phyloP scores from a whole-genome alignment of 1,284 basidiomycete genomes.

The Dichomitus squalens region DNA sequence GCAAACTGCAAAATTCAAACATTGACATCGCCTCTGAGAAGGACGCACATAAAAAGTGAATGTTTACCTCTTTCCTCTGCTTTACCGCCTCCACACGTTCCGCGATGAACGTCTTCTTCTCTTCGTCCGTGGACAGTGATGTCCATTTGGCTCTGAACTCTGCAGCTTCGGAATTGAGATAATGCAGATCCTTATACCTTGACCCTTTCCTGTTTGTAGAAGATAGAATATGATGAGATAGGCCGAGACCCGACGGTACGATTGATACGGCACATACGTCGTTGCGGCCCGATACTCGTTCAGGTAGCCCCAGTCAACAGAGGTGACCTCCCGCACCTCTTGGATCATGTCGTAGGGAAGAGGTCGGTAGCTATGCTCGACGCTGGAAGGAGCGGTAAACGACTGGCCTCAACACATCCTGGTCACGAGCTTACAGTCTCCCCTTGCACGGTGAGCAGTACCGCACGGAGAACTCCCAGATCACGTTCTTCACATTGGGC shows the following conservation, averaged over 20 bases:
- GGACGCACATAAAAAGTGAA: no score
- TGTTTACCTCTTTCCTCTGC: neutral
- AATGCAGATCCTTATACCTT: neutral
- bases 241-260: neutral
- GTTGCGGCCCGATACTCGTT: neutral
- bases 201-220: neutral
- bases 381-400: neutral
- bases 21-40: neutral
- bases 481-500: neutral
- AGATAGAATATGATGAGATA: neutral
- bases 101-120: neutral
- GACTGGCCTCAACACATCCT: neutral
- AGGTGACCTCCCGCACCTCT: neutral
- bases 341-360: neutral
- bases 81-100: neutral
- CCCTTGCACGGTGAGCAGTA: conserved; percentile 3
- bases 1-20: neutral
- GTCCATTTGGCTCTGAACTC: neutral
- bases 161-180: neutral
- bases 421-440: neutral
- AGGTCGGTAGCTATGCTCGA: neutral
- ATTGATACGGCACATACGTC: neutral
- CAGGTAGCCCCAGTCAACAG: neutral
- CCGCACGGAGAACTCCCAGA: conserved; percentile 3
- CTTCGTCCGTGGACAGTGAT: neutral